Conservation (phyloP, 169 alveolate species). For the Neospora caninum region DNA sequence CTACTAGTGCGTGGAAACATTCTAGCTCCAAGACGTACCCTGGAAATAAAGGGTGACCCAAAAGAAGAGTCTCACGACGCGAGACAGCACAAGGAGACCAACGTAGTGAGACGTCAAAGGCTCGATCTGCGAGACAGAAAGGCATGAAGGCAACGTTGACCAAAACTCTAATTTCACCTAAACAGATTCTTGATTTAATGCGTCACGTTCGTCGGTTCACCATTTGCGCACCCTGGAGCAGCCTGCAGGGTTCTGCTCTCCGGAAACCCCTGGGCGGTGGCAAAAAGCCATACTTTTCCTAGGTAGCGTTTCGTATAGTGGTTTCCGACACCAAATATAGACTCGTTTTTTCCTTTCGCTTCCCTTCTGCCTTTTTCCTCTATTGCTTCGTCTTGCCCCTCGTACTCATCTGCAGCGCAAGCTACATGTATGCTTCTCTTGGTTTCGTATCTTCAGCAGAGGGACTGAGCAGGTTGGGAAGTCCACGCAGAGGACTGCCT, state of each 20-base stretch:
- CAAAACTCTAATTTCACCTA: too few species aligned
- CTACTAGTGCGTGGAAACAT: constrained; percentile 9
- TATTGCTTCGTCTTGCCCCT: background rate
- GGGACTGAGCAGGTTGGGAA: background rate
- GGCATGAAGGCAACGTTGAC: background rate
- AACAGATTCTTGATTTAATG: too few species aligned
- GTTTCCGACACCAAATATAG: too few species aligned
- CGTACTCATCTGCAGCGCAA: background rate
- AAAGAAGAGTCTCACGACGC: constrained; percentile 80
- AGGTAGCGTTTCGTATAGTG: too few species aligned
- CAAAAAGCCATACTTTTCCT: too few species aligned
- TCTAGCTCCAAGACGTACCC: constrained; percentile 68
- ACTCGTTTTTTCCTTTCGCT: too few species aligned
- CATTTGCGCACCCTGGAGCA: too few species aligned
- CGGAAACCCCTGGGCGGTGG: too few species aligned
- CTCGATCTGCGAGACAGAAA: constrained; percentile 64
- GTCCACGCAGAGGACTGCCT: background rate
- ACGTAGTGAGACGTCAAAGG: constrained; percentile 80
- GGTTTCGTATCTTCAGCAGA: background rate
- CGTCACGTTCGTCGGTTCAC: too few species aligned
- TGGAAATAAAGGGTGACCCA: constrained; percentile 77
- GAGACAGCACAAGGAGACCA: constrained; percentile 78
- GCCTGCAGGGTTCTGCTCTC: too few species aligned
- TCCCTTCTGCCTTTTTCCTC: too few species aligned
- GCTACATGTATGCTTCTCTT: background rate